phyloP scores from a whole-genome alignment of 1,139 yeast genomes.

The Magnusiomyces fungicola region DNA sequence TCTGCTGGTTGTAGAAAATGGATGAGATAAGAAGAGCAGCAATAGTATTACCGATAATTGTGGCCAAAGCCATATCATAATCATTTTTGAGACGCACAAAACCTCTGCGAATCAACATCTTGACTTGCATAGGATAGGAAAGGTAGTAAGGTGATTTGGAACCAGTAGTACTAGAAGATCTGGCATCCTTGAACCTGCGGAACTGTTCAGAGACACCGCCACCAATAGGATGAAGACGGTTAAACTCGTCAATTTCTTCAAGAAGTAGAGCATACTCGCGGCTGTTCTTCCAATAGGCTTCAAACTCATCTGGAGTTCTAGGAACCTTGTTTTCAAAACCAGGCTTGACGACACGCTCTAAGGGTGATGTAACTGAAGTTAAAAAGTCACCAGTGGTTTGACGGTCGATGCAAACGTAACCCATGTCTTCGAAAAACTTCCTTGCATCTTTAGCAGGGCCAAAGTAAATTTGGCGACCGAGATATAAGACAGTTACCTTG shows the following conservation, averaged over 20 bases:
- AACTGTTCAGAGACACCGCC: slow-evolving; percentile 28
- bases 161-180: slow-evolving; percentile 47
- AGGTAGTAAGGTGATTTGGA: slow-evolving; percentile 57
- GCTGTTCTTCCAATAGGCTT: slow-evolving; percentile 53
- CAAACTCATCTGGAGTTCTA: slow-evolving; percentile 60
- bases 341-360: slow-evolving; percentile 48
- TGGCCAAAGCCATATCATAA: slow-evolving; percentile 52
- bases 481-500: slow-evolving; percentile 63
- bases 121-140: slow-evolving; percentile 56
- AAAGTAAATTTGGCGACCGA: slow-evolving; percentile 69
- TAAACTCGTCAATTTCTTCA: slow-evolving; percentile 37
- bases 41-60: slow-evolving; percentile 55
- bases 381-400: slow-evolving; percentile 79
- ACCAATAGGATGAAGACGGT: slow-evolving; percentile 21
- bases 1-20: slow-evolving; percentile 56
- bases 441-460: slow-evolving; percentile 60
- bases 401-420: slow-evolving; percentile 63
- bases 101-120: slow-evolving; percentile 54
- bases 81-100: slow-evolving; percentile 58
- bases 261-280: slow-evolving; percentile 39
- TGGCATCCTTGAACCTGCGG: slow-evolving; percentile 42
- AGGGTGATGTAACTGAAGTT: slow-evolving; percentile 70
- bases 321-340: slow-evolving; percentile 64
- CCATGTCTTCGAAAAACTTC: slow-evolving; percentile 55
- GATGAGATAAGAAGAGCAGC: slow-evolving; percentile 71